Base-by-base conservation (phyloP, 2,329 filamentous ascomycete species). In the Diaporthe nobilis region DNA sequence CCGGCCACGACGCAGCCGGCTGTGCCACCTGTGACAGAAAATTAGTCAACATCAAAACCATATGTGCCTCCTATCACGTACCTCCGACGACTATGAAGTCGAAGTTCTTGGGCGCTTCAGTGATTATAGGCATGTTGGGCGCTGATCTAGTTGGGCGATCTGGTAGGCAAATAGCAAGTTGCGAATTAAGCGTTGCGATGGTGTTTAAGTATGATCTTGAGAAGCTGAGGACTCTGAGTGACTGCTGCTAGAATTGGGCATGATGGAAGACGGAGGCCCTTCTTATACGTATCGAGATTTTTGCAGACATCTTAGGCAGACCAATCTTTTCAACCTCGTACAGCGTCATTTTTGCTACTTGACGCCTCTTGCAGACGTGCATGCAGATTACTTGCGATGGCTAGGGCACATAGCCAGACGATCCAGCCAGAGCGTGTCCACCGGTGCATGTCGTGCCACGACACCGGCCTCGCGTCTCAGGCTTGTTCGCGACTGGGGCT, bases 1-100 rank as follows among this genome's bases (percentile, higher is more conserved):
- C 85, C 85, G 13, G 89, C 89, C 31, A 91, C 84, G 8, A 83
- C 84, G 71, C 84, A 85, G 28, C 88, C 88, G 34, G 87, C 86
- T 7, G 87, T 89, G 44, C 87, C 87, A 65, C 85, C 85, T 86
- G 71, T 55, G 20, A 10, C 3, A 34, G 75, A 20, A 58, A 61
- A 31, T 72, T 28, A 75, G 25, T 37, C 5, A 73, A 2, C 34
- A 12, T 42, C 1, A 13, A 10, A 20, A 10, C 2, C 25, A 28
- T 49, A 2, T 13, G 13, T 17, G 4, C 17, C 31, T 60, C 0
- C 22, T 39, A 28, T 17, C 15, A 57, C 73, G 47, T 75, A 79
- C 82, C 83, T 34, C 84, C 84, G 22, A 85, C 80, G 71, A 86
- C 78, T 37, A 86, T 83, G 77, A 86, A 86, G 80, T 87, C 86